A percentile compares a stretch with the other conserved stretches of the same genome.
Conservation (phyloP, 2,329 filamentous ascomycete genomes). For the Arthrobotrys pseudoclavata region DNA sequence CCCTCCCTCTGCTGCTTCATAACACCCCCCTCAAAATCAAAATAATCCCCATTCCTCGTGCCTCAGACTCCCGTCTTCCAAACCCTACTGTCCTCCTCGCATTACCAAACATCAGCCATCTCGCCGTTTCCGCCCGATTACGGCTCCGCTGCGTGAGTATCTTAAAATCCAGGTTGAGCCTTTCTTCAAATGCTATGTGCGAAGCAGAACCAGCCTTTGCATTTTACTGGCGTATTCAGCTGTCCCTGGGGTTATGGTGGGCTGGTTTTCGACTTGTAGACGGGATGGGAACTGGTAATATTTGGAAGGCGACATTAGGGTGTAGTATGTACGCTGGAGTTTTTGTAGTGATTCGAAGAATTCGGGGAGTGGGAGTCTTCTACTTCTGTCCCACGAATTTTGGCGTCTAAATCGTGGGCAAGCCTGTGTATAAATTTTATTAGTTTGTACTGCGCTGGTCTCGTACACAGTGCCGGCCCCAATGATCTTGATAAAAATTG, state of each 20-base stretch:
- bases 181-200: conserved; percentile 8
- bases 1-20: neutral
- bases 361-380: neutral
- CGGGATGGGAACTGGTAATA: neutral
- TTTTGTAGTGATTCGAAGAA: neutral
- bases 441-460: neutral
- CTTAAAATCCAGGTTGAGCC: neutral
- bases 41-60: neutral
- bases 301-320: conserved; percentile 3
- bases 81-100: neutral
- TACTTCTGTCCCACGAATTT: neutral
- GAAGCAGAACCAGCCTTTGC: neutral
- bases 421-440: neutral
- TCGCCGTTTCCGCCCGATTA: neutral
- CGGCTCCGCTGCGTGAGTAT: neutral
- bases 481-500: too few species aligned
- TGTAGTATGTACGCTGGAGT: conserved; percentile 14
- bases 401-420: neutral
- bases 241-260: neutral
- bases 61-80: neutral
- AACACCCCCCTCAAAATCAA: neutral
- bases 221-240: neutral
- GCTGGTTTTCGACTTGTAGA: neutral
- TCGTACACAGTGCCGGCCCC: too few species aligned
- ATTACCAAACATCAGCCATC: neutral